Evolutionary conservation across 2,329 filamentous ascomycete species (phyloP).

Genomic region (Delphinella strobiligena): DNA sequence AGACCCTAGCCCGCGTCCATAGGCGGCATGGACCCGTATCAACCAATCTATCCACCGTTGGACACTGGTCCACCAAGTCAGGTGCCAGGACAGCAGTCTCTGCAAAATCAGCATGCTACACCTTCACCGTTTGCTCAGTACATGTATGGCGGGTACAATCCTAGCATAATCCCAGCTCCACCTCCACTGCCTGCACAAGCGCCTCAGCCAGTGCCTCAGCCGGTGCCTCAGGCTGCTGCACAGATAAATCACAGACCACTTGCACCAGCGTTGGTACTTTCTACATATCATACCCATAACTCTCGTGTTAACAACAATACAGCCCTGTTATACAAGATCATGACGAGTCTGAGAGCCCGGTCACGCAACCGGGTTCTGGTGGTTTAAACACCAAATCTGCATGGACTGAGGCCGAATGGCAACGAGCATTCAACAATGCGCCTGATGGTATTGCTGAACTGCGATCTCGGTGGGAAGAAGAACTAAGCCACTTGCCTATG

Average conservation of each 20-base stretch:
- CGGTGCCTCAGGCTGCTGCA: neutral
- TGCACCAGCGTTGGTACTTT: neutral
- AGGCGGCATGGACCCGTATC: neutral
- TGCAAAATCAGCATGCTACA: neutral
- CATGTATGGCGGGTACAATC: neutral
- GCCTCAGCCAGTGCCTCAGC: neutral
- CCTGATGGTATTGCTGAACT: slow-evolving; percentile 11
- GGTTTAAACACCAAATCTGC: neutral
- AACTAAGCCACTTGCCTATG: slow-evolving; percentile 10
- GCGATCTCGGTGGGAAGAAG: slow-evolving; percentile 11
- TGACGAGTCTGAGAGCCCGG: neutral
- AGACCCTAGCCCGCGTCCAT: neutral
- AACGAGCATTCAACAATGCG: slow-evolving; percentile 9
- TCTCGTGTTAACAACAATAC: neutral
- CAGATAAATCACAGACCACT: neutral
- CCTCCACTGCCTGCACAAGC: neutral
- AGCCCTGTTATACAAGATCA: neutral
- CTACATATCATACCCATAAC: neutral
- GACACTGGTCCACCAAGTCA: slow-evolving; percentile 1
- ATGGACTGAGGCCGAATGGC: slow-evolving; percentile 8
- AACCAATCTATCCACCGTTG: neutral
- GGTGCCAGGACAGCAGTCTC: slow-evolving; percentile 5
- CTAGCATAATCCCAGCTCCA: neutral
- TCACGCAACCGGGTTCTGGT: neutral
- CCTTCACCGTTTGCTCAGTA: neutral